phyloP scores from a whole-genome alignment of 352 stramenopile species.

The Phytophthora citricola region DNA sequence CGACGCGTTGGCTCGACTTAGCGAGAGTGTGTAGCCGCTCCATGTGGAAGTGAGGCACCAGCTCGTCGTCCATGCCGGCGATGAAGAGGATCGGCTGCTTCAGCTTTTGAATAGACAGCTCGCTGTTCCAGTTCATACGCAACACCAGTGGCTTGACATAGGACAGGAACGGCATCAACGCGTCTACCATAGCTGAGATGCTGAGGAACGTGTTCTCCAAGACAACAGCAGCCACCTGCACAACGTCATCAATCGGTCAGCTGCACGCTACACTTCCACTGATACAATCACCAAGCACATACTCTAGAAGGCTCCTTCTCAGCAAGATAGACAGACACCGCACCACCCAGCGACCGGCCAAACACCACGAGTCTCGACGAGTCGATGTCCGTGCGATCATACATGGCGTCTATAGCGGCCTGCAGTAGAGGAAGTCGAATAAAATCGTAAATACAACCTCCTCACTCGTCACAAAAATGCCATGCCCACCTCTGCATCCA shows the following conservation, averaged over 20 bases:
- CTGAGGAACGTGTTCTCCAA: slow-evolving; percentile 96
- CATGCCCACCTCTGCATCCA: slow-evolving; percentile 85
- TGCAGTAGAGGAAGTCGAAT: slow-evolving; percentile 14
- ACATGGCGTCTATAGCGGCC: slow-evolving; percentile 84
- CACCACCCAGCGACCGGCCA: slow-evolving; percentile 91
- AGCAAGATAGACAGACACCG: slow-evolving; percentile 92
- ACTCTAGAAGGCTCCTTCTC: slow-evolving; percentile 75
- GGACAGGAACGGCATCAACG: slow-evolving; percentile 91
- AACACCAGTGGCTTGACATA: slow-evolving; percentile 92
- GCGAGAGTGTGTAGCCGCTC: slow-evolving; percentile 73
- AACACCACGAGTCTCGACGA: slow-evolving; percentile 91
- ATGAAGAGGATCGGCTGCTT: slow-evolving; percentile 92
- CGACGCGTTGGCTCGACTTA: slow-evolving; percentile 47
- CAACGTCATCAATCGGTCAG: slow-evolving; percentile 5
- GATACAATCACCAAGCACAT: not conserved
- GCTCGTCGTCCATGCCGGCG: slow-evolving; percentile 88
- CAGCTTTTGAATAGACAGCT: slow-evolving; percentile 62
- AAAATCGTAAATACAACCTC: not conserved
- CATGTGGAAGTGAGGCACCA: slow-evolving; percentile 94
- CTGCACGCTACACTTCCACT: not conserved
- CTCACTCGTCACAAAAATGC: too few species aligned
- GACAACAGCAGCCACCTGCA: slow-evolving; percentile 88
- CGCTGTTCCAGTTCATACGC: slow-evolving; percentile 92
- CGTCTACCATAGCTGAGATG: slow-evolving; percentile 94
- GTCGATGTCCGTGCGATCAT: slow-evolving; percentile 84